Conservation (phyloP, 768 basidiomycete species). For the Suillus luteus region DNA sequence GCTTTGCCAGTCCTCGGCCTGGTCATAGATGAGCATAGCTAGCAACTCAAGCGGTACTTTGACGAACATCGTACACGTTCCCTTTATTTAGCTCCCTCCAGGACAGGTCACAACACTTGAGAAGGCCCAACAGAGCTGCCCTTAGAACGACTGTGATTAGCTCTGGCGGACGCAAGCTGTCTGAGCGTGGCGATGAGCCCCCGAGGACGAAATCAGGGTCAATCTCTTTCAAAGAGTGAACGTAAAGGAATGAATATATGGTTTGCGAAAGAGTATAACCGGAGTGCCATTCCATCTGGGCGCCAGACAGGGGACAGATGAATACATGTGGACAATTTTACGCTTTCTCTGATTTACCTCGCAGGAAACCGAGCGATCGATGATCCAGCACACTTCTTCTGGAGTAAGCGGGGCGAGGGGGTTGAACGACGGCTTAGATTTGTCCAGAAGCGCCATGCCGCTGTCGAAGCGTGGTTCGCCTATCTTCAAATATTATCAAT, state of each 20-base stretch:
- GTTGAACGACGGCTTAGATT: constrained; percentile 55
- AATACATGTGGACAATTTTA: constrained; percentile 18
- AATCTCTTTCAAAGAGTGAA: constrained; percentile 63
- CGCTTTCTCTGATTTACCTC: constrained; percentile 56
- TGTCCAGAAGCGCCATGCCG: constrained; percentile 55
- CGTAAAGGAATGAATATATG: constrained; percentile 76
- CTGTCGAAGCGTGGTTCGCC: constrained; percentile 90
- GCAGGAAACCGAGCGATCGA: constrained; percentile 74
- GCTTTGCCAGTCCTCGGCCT: constrained; percentile 89
- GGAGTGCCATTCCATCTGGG: constrained; percentile 84
- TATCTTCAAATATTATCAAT: constrained; percentile 51
- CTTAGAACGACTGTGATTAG: constrained; percentile 71
- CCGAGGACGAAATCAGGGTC: constrained; percentile 52
- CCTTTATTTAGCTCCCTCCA: constrained; percentile 84
- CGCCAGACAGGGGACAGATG: constrained; percentile 15
- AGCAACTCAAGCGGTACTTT: constrained; percentile 16
- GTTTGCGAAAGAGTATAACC: constrained; percentile 88
- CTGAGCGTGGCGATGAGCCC: constrained; percentile 26
- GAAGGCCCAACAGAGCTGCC: constrained; percentile 62
- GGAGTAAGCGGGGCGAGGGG: constrained; percentile 64
- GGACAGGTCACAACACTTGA: constrained; percentile 80
- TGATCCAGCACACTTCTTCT: constrained; percentile 85
- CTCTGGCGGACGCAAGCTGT: constrained; percentile 54
- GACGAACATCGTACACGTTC: constrained; percentile 73
- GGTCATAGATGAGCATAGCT: constrained; percentile 20